Percentiles rank a stretch among this genome's conserved stretches.
phyloP scores from a whole-genome alignment of 1,139 yeast genomes.

The Yamadazyma mexicana region DNA sequence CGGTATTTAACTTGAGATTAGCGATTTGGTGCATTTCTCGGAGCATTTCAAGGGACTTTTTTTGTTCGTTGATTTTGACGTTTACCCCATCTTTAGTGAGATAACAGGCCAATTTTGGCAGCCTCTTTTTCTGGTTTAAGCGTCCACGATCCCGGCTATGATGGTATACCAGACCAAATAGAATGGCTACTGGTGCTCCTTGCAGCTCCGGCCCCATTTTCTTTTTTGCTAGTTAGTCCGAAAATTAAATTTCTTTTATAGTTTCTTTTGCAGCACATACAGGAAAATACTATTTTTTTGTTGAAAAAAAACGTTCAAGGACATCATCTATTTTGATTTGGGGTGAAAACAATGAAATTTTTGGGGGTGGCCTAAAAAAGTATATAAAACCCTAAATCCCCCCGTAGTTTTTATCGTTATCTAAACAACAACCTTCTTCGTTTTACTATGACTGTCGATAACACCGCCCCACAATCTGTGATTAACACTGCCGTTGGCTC shows the following conservation, averaged over 20 bases:
- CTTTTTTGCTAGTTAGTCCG: too few relatives aligned
- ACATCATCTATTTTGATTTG: constrained; percentile 1
- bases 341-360: too few relatives aligned
- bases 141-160: too few relatives aligned
- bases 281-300: too few relatives aligned
- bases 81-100: too few relatives aligned
- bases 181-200: too few relatives aligned
- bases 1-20: not conserved
- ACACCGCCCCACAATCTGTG: constrained; percentile 18
- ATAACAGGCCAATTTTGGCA: too few relatives aligned
- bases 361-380: too few relatives aligned
- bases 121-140: too few relatives aligned
- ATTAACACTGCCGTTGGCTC: constrained; percentile 39
- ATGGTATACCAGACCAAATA: too few relatives aligned
- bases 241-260: not conserved
- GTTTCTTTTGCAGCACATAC: constrained; percentile 2
- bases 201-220: too few relatives aligned
- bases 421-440: not conserved
- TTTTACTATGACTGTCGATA: constrained; percentile 19
- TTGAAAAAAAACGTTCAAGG: not conserved
- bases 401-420: too few relatives aligned
- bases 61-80: not conserved
- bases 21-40: not conserved
- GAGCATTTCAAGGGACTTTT: not conserved
- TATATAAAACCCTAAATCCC: constrained; percentile 5